These are phyloP conservation scores for Kalaharituber pfeilii DNA, from an alignment of 2,329 filamentous ascomycete genomes.

Conservation along the genomic window DNA sequence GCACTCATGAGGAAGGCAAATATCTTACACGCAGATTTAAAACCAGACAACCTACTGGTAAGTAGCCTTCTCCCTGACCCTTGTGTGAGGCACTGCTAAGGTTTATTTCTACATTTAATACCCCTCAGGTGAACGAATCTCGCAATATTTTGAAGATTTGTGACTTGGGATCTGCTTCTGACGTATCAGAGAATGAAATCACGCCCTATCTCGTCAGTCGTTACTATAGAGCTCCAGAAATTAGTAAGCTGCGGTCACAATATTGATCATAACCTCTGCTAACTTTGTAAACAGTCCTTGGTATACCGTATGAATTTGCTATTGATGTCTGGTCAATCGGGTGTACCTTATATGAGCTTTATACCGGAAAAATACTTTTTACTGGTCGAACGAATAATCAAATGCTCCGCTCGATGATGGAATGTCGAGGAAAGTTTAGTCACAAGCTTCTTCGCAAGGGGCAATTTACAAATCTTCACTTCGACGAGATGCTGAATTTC, in stretches of 20 bases:
- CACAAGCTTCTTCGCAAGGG: slow-evolving; percentile 76
- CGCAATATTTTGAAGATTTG: slow-evolving; percentile 82
- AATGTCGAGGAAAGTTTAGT: slow-evolving; percentile 81
- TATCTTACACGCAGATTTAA: slow-evolving; percentile 88
- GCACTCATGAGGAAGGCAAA: slow-evolving; percentile 79
- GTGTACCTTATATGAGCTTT: slow-evolving; percentile 90
- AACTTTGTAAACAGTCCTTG: slow-evolving; percentile 39
- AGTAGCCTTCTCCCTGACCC: slow-evolving; percentile 18
- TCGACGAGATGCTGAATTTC: slow-evolving; percentile 72
- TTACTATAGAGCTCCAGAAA: slow-evolving; percentile 92
- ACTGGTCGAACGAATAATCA: slow-evolving; percentile 92
- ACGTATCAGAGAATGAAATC: slow-evolving; percentile 76
- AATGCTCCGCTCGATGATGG: slow-evolving; percentile 93
- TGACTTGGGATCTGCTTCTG: slow-evolving; percentile 89
- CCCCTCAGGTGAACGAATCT: slow-evolving; percentile 61
- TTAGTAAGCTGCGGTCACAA: slow-evolving; percentile 34
- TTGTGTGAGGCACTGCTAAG: background rate
- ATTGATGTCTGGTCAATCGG: slow-evolving; percentile 98
- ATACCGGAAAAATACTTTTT: slow-evolving; percentile 94
- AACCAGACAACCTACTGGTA: slow-evolving; percentile 91
- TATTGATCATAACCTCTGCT: background rate
- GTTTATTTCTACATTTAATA: slow-evolving; percentile 22
- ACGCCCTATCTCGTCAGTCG: slow-evolving; percentile 91
- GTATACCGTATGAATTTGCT: slow-evolving; percentile 86
- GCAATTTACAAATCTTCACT: slow-evolving; percentile 57